Evolutionary conservation across 106 monocot genomes (phyloP), one percentile per base, ranked within the genome.

Genomic region (Dioscorea zingiberensis): DNA sequence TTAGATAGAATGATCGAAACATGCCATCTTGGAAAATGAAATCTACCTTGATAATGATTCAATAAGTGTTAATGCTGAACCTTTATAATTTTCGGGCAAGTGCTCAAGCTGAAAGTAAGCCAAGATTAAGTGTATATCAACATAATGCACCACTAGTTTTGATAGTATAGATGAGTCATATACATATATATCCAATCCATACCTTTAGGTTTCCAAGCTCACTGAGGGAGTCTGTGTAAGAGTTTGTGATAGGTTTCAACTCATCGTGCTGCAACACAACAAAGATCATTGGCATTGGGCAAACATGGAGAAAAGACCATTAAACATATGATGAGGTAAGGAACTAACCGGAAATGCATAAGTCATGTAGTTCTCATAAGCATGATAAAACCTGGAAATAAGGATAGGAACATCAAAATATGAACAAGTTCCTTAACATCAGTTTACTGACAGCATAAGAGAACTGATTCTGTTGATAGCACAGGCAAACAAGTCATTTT

Each of bases 151-250:
- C 38, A 8, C 6, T 38, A 38, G 10, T 2, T 38, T 38, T 38
- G 38, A 38, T 6, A 8, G 38, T 38, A 38, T 38, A 38, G 38
- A 8, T 38, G 4, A 38, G 0, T 38, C 21, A 21, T 0, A 12
- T 23, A 56, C 19, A 22, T 17, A 8, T 21, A 57, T 44, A 66
- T 60, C 27, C 47, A 38, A 8, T 61, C 24, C 63, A 63, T 54
- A 94, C 94, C 84, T 94, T 94, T 38, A 94, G 68, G 73, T 94
- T 94, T 62, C 94, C 94, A 72, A 94, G 87, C 66, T 94, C 84
- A 57, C 94, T 84, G 22, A 94, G 86, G 48, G 94, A 94, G 65
- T 94, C 90, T 0, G 94, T 94, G 63, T 80, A 94, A 59, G 70
- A 80, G 21, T 75, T 90, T 0, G 77, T 82, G 27, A 94, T 72